Base-by-base conservation (phyloP, 192 early-diverging fungal species). In the Linnemannia elongata region DNA sequence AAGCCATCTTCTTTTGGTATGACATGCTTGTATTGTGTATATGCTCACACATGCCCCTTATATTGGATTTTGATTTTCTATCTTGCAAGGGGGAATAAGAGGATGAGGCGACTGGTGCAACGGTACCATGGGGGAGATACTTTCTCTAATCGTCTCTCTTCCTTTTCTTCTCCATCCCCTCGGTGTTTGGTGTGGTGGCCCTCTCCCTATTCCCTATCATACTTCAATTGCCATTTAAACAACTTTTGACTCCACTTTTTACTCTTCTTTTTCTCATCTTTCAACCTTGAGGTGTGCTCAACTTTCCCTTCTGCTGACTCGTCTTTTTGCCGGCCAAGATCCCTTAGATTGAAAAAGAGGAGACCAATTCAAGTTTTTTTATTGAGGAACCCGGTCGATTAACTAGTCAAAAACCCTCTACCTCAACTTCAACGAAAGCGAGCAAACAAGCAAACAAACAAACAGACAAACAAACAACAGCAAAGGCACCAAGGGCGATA, bases 91-190 rank as follows among this genome's bases (percentile, higher is more conserved):
- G 36, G 30, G 30, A 0, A 0, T 13, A 69, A 69, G 35, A 15
- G 27, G 35, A 70, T 15, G n/a, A 66, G 60, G 12, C 27, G 44
- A 66, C 60, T 66, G 60, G 60, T 66, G 60, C 60, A 66, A 66
- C 60, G 30, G 60, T 66, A 66, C 60, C 60, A 33, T 57, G n/a
- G 30, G 30, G 60, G 60, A 66, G 27, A 66, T 66, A 66, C 60
- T 13, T 66, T 66, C 30, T 66, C 60, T 33, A 6, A 10, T 66
- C n/a, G 24, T 60, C 55, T 27, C n/a, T 12, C 27, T 12, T 33
- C 18, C 47, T 49, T 15, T 12, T 49, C 17, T 49, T 49, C 47
- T 49, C 13, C 47, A 17, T 12, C 47, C 13, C 57, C 57, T 63
- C 54, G 54, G 54, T 57, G 54, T 44, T 44, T 57, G 22, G 1